Conservation (phyloP, 2,329 filamentous ascomycete genomes). For the Nothomitra cinnamomea region DNA sequence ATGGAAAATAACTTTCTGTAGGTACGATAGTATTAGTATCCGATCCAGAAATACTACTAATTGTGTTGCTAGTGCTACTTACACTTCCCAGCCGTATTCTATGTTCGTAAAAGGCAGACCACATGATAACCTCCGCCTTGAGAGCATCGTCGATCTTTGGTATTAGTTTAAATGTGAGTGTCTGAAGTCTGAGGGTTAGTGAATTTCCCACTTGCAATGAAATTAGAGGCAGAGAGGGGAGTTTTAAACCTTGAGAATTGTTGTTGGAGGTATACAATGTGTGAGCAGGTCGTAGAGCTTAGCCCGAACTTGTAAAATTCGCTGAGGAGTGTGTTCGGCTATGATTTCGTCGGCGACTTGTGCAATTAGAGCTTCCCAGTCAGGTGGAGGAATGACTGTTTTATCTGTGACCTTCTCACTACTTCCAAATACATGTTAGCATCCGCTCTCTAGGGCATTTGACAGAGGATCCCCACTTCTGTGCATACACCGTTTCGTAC, state of each 20-base stretch:
- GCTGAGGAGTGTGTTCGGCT: constrained; percentile 76
- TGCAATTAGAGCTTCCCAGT: constrained; percentile 86
- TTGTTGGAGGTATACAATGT: constrained; percentile 91
- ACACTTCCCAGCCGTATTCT: constrained; percentile 68
- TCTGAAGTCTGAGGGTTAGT: constrained; percentile 25
- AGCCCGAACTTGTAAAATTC: constrained; percentile 72
- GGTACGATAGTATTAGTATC: not conserved
- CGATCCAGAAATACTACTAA: not conserved
- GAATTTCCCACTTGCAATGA: too few relatives aligned
- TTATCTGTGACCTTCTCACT: constrained; percentile 82
- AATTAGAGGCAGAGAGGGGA: not conserved
- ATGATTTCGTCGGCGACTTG: constrained; percentile 89
- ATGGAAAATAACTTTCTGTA: constrained; percentile 84
- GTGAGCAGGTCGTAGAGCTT: constrained; percentile 96
- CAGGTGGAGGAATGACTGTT: constrained; percentile 81
- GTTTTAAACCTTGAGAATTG: constrained; percentile 55
- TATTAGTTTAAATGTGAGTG: constrained; percentile 83
- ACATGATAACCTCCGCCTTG: constrained; percentile 84
- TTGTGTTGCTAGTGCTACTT: constrained; percentile 14
- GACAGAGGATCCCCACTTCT: constrained; percentile 50
- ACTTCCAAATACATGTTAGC: constrained; percentile 16
- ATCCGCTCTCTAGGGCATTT: not conserved
- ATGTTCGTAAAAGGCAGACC: constrained; percentile 96
- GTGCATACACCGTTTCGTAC: constrained; percentile 93
- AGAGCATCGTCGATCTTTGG: constrained; percentile 72